These are phyloP conservation scores for Neurospora pannonica DNA, from an alignment of 495 filamentous ascomycete genomes.

Conservation along the genomic window DNA sequence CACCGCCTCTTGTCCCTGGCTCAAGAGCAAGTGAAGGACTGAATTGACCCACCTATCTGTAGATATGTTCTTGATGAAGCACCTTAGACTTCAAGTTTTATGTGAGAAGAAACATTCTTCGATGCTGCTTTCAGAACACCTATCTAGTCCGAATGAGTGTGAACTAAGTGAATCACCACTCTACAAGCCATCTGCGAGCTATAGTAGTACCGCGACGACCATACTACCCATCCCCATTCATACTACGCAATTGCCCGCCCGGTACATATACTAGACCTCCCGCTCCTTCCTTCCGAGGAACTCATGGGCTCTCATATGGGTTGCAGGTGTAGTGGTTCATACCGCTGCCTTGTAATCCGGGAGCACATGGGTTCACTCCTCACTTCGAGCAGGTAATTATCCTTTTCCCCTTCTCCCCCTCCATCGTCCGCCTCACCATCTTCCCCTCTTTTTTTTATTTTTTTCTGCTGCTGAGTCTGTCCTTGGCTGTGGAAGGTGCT, in stretches of 20 bases:
- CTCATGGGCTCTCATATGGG: neutral
- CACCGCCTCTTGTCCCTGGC: neutral
- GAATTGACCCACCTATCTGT: neutral
- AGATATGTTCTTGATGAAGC: neutral
- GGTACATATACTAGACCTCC: neutral
- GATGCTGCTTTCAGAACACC: neutral
- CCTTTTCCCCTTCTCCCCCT: neutral
- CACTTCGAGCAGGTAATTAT: neutral
- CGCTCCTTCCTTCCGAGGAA: neutral
- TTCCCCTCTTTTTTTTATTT: neutral
- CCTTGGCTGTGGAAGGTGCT: neutral
- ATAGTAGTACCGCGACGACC: neutral
- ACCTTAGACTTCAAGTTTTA: neutral
- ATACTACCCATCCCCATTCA: neutral
- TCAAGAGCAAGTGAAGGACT: neutral
- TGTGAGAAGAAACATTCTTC: neutral
- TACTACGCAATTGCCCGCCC: neutral
- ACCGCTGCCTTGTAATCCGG: neutral
- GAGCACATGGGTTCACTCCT: neutral
- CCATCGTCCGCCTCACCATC: neutral
- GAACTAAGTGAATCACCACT: neutral
- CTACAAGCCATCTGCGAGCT: neutral
- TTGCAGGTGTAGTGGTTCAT: neutral
- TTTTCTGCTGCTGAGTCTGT: neutral
- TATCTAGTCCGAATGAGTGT: neutral